phyloP scores from a whole-genome alignment of 495 filamentous ascomycete genomes.

The Lasiosphaeria miniovina region DNA sequence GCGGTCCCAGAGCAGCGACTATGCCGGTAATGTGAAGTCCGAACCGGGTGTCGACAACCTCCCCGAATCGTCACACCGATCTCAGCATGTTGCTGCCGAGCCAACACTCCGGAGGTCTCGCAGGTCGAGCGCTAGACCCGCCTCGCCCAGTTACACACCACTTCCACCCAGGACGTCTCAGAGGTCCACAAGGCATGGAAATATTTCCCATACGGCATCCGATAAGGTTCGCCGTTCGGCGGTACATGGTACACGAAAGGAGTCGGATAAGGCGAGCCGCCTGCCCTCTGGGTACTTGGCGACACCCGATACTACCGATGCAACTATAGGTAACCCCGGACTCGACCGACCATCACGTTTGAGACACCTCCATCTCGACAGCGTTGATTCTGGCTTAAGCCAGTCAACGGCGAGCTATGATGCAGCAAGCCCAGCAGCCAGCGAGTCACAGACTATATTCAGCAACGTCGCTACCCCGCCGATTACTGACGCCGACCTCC shows the following conservation, averaged over 20 bases:
- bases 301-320: constrained; percentile 48
- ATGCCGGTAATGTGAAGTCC: constrained; percentile 30
- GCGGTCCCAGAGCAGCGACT: constrained; percentile 33
- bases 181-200: constrained; percentile 20
- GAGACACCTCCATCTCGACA: constrained; percentile 34
- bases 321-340: constrained; percentile 20
- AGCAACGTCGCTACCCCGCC: constrained; percentile 57
- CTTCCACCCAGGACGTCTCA: constrained; percentile 28
- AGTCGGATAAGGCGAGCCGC: constrained; percentile 23
- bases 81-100: constrained; percentile 20
- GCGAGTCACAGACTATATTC: constrained; percentile 46
- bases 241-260: constrained; percentile 27
- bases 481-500: constrained; percentile 51
- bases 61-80: constrained; percentile 21
- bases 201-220: constrained; percentile 19
- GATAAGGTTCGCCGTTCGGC: constrained; percentile 42
- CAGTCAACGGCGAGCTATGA: constrained; percentile 49
- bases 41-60: constrained; percentile 34
- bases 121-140: constrained; percentile 26
- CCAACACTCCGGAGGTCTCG: constrained; percentile 22
- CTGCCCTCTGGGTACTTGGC: constrained; percentile 38
- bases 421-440: constrained; percentile 42
- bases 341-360: constrained; percentile 32
- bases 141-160: constrained; percentile 35
- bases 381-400: constrained; percentile 37